These are phyloP conservation scores for Ascochyta fabae DNA, from an alignment of 2,329 filamentous ascomycete genomes.

Conservation along the genomic window DNA sequence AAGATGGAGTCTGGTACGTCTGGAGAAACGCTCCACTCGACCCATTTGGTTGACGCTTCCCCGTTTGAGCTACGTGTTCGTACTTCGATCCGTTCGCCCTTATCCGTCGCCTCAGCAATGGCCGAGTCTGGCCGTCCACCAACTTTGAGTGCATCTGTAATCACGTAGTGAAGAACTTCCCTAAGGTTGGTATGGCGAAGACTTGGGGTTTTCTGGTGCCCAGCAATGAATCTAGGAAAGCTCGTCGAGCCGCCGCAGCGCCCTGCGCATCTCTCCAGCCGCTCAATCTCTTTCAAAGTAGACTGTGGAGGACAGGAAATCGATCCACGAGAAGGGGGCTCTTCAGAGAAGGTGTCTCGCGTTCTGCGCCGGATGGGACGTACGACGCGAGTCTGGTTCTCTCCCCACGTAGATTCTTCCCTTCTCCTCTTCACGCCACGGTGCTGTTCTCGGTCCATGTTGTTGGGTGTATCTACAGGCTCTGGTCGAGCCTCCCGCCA, in stretches of 20 bases:
- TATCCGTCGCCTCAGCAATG: conserved; percentile 53
- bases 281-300: conserved; percentile 21
- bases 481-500: conserved; percentile 50
- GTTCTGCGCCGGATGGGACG: conserved; percentile 35
- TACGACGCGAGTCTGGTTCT: conserved; percentile 32
- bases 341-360: conserved; percentile 40
- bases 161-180: conserved; percentile 59
- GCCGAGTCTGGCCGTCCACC: conserved; percentile 61
- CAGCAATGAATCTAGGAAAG: conserved; percentile 44
- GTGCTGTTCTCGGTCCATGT: conserved; percentile 48
- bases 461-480: conserved; percentile 53
- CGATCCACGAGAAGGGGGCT: conserved; percentile 28
- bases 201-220: conserved; percentile 54
- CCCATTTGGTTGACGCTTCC: conserved; percentile 53
- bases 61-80: conserved; percentile 53
- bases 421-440: conserved; percentile 53
- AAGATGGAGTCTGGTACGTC: conserved; percentile 62
- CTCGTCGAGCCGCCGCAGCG: conserved; percentile 37
- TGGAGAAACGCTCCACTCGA: conserved; percentile 59
- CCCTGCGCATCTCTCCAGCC: conserved; percentile 24
- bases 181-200: conserved; percentile 56
- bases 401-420: conserved; percentile 46
- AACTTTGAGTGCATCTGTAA: conserved; percentile 60
- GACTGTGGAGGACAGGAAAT: conserved; percentile 25
- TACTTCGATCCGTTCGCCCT: conserved; percentile 59